A percentile compares a stretch with the other conserved stretches of the same genome.
Evolutionary conservation across 2,329 filamentous ascomycete genomes (phyloP).

Genomic region (Tolypocladium paradoxum): DNA sequence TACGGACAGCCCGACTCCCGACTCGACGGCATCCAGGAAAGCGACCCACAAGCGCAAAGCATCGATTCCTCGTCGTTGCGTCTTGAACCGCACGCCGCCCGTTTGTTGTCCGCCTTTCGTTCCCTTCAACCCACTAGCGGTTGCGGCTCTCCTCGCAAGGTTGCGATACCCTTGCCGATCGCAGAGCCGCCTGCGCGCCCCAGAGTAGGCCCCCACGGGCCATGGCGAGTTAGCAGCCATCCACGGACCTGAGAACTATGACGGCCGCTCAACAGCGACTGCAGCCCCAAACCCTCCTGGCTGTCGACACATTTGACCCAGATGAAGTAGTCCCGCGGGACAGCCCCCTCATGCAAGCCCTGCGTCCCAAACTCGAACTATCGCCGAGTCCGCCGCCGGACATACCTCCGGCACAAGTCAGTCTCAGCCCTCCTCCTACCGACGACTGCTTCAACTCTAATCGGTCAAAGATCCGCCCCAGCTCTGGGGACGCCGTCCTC

Average conservation of each 20-base stretch:
- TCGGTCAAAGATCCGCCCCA: constrained; percentile 42
- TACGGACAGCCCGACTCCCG: neutral
- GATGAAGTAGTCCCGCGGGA: constrained; percentile 30
- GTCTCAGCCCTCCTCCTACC: constrained; percentile 17
- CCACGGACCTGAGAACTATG: constrained; percentile 24
- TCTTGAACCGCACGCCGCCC: neutral
- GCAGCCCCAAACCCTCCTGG: constrained; percentile 16
- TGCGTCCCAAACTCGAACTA: constrained; percentile 20
- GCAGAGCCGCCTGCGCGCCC: neutral
- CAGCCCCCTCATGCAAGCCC: constrained; percentile 28
- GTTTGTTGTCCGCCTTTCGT: neutral
- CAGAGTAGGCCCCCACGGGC: constrained; percentile 8
- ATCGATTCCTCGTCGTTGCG: neutral
- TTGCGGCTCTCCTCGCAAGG: neutral
- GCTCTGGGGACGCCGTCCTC: constrained; percentile 56
- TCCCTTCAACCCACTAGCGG: neutral
- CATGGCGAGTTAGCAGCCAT: constrained; percentile 23
- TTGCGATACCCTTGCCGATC: neutral
- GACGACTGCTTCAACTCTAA: constrained; percentile 37
- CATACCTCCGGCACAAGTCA: constrained; percentile 25
- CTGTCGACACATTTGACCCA: constrained; percentile 29
- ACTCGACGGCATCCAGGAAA: neutral
- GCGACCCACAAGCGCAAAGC: neutral
- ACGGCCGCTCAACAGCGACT: constrained; percentile 24
- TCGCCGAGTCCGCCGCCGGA: constrained; percentile 22